Evolutionary conservation across 2,329 filamentous ascomycete species (phyloP), one percentile per base, ranked within the genome.

Genomic region (Sordariomycetes sp.): DNA sequence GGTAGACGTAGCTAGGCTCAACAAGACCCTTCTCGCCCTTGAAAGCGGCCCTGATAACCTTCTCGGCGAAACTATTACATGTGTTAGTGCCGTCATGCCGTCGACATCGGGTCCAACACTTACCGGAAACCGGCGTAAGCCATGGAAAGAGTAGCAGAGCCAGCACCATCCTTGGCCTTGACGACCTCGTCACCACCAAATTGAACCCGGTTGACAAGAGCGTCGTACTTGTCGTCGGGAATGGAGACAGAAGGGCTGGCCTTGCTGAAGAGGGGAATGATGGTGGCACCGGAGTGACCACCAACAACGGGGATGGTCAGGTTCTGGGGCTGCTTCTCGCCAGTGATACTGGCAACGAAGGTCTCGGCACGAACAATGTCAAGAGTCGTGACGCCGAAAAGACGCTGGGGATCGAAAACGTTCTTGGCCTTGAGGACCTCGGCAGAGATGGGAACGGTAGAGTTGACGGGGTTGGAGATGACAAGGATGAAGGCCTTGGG

Each of bases 381-480:
- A 50, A 98, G 82, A 32, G 92, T 96, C 56, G 92, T 98, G 58
- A 98, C 92, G 74, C 92, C 92, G 57, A 98, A 98, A 43, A 98
- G 82, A 61, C 83, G 87, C 75, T 92, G 83, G 48, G 92, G 72
- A 72, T 98, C 83, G 68, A 96, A 98, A 55, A 94, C 86, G 49
- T 80, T 80, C 60, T 87, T 87, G 50, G 75, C 72, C 79, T 95
- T 96, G 60, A 98, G 81, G 41, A 95, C 85, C 72, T 98, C 92
- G 49, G 88, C 92, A 44, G 92, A 85, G 55, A 98, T 95, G 44
- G 92, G 92, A 38, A 98, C 92, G 38, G 92, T 98, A 34, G 87
- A 94, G 81, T 98, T 98, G 65, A 98, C 92, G 39, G 92, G 92
- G 78, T 98, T 98, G 54, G 90, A 96, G 65, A 98, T 98, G 70